These are phyloP conservation scores for Aspergillus novofumigatus DNA, from an alignment of 2,329 filamentous ascomycete species.

Conservation along the genomic window DNA sequence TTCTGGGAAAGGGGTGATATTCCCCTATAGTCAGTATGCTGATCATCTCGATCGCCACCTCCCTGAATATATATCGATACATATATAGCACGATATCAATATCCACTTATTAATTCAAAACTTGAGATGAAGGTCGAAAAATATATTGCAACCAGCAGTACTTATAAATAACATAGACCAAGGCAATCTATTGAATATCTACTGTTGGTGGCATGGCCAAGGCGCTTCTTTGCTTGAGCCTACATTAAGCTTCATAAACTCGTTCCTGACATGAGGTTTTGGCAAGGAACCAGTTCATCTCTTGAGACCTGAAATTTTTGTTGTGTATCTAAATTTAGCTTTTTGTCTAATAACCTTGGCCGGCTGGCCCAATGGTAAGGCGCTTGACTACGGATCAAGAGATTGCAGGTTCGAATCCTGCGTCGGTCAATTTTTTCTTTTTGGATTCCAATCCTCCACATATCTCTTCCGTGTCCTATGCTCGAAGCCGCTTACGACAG, in stretches of 20 bases:
- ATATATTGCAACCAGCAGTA: neutral
- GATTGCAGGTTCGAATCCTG: constrained; percentile 47
- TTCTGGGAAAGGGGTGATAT: neutral
- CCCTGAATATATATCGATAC: neutral
- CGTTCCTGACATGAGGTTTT: too few relatives aligned
- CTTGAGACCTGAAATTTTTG: too few relatives aligned
- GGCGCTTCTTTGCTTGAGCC: too few relatives aligned
- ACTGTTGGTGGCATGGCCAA: too few relatives aligned
- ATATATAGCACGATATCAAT: neutral
- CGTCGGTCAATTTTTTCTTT: constrained; percentile 25
- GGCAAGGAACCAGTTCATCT: too few relatives aligned
- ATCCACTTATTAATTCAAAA: neutral
- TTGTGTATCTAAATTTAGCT: neutral
- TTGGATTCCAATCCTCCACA: too few relatives aligned
- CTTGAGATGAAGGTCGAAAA: neutral
- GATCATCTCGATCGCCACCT: neutral
- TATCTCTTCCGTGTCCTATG: too few relatives aligned
- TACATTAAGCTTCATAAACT: too few relatives aligned
- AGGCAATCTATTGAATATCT: neutral
- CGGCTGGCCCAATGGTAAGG: constrained; percentile 22
- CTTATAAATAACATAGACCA: neutral
- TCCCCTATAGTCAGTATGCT: neutral
- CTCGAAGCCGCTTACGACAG: too few relatives aligned
- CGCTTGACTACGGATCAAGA: constrained; percentile 36
- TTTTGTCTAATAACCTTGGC: neutral